Evolutionary conservation across 2,329 filamentous ascomycete genomes (phyloP).

Genomic region (Dactylellina parvicollis): DNA sequence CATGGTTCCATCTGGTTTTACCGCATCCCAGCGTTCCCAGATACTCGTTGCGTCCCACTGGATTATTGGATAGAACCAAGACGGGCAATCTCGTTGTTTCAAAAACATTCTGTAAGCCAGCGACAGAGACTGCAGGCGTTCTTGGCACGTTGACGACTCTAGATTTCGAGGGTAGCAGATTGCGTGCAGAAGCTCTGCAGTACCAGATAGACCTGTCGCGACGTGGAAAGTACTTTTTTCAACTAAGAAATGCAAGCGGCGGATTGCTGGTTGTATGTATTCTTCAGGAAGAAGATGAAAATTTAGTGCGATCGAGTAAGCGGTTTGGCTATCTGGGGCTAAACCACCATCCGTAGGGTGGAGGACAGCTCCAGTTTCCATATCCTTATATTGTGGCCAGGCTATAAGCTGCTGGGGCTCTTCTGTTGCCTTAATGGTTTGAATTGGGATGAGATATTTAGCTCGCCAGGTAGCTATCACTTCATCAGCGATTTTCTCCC

Average conservation of each 20-base stretch:
- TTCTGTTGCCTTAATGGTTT: background rate
- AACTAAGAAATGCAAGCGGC: conserved; percentile 60
- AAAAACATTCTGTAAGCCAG: conserved; percentile 65
- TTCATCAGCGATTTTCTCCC: conserved; percentile 2
- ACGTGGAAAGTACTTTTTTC: conserved; percentile 60
- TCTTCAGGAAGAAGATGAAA: conserved; percentile 60
- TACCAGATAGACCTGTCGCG: conserved; percentile 64
- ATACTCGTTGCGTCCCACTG: conserved; percentile 65
- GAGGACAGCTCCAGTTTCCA: conserved; percentile 60
- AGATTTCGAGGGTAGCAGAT: conserved; percentile 56
- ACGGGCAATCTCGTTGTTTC: conserved; percentile 63
- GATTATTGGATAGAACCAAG: conserved; percentile 65
- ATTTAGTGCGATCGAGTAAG: conserved; percentile 61
- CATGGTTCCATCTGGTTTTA: conserved; percentile 63
- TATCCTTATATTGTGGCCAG: conserved; percentile 57
- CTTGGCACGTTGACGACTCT: conserved; percentile 12
- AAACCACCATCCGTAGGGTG: background rate
- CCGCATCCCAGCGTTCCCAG: conserved; percentile 67
- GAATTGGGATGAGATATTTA: conserved; percentile 33
- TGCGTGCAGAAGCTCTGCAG: conserved; percentile 61
- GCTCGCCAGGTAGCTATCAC: conserved; percentile 13
- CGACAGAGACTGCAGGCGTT: conserved; percentile 43
- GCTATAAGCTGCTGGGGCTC: conserved; percentile 22
- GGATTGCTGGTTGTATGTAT: conserved; percentile 55
- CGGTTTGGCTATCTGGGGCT: conserved; percentile 61